Evolutionary conservation across 306 rosid genomes (phyloP).

Genomic region (Quercus berberidifolia): DNA sequence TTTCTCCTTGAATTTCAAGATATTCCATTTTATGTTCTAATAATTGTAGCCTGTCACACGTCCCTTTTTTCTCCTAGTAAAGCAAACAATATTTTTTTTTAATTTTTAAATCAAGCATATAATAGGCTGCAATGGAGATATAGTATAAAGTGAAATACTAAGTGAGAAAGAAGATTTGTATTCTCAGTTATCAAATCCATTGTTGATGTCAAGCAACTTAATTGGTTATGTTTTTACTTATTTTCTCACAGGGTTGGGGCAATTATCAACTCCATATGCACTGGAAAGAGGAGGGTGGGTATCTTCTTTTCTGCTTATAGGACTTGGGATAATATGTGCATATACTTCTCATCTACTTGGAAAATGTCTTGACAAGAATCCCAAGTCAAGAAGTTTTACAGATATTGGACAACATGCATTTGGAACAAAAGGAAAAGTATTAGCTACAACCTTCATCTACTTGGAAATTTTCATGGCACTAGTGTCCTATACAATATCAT

Average conservation of each 20-base stretch:
- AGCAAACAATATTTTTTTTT: too few relatives aligned
- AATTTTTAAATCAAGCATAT: too few relatives aligned
- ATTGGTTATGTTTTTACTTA: background rate
- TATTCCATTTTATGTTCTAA: too few relatives aligned
- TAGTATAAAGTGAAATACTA: too few relatives aligned
- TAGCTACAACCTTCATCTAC: constrained; percentile 49
- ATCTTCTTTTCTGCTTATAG: constrained; percentile 41
- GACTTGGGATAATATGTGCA: constrained; percentile 50
- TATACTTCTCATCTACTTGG: constrained; percentile 56
- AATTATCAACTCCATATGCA: constrained; percentile 71
- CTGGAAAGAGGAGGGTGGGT: constrained; percentile 64
- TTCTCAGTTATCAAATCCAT: too few relatives aligned
- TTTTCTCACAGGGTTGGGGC: constrained; percentile 60
- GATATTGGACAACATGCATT: constrained; percentile 70
- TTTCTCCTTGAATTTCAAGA: too few relatives aligned
- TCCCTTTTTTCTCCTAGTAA: too few relatives aligned
- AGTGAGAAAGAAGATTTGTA: too few relatives aligned
- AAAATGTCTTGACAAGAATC: constrained; percentile 53
- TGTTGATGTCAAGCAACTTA: too few relatives aligned
- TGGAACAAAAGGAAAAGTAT: constrained; percentile 51
- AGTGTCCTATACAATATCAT: constrained; percentile 74
- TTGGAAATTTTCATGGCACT: constrained; percentile 72
- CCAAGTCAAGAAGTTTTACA: constrained; percentile 45
- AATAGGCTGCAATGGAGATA: too few relatives aligned
- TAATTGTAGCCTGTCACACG: too few relatives aligned